phyloP scores from a whole-genome alignment of 1,139 yeast genomes.

The Wickerhamomyces sp. region DNA sequence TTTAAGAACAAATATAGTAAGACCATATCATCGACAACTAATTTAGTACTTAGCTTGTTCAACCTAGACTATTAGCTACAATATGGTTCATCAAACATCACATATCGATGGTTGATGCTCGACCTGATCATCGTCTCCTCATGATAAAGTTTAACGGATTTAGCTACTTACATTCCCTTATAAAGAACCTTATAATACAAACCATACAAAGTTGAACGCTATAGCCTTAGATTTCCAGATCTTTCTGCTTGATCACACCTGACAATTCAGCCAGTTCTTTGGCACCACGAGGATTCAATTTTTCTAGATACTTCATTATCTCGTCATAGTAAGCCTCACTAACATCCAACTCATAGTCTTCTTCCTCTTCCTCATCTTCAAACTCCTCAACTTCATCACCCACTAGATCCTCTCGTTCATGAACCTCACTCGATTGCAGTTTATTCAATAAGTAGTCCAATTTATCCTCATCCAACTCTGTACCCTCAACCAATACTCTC shows the following conservation, averaged over 20 bases:
- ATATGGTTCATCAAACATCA: too few species aligned
- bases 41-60: too few species aligned
- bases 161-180: too few species aligned
- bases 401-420: conserved; percentile 20
- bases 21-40: too few species aligned
- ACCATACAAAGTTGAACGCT: neutral
- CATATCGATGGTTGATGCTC: too few species aligned
- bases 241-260: conserved; percentile 46
- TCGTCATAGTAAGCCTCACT: conserved; percentile 32
- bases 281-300: conserved; percentile 33
- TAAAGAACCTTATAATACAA: too few species aligned
- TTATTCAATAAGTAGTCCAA: conserved; percentile 26
- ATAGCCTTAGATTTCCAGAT: conserved; percentile 4
- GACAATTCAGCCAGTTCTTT: conserved; percentile 36
- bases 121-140: too few species aligned
- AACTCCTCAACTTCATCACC: conserved; percentile 12
- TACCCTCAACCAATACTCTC: conserved; percentile 44
- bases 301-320: conserved; percentile 34
- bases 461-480: conserved; percentile 29
- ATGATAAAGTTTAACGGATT: too few species aligned
- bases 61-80: too few species aligned
- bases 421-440: conserved; percentile 17
- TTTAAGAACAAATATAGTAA: too few species aligned
- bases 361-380: conserved; percentile 24
- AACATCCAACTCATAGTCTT: conserved; percentile 27